These are phyloP conservation scores for Hortaea werneckii DNA, from an alignment of 2,329 filamentous ascomycete genomes.

Conservation along the genomic window DNA sequence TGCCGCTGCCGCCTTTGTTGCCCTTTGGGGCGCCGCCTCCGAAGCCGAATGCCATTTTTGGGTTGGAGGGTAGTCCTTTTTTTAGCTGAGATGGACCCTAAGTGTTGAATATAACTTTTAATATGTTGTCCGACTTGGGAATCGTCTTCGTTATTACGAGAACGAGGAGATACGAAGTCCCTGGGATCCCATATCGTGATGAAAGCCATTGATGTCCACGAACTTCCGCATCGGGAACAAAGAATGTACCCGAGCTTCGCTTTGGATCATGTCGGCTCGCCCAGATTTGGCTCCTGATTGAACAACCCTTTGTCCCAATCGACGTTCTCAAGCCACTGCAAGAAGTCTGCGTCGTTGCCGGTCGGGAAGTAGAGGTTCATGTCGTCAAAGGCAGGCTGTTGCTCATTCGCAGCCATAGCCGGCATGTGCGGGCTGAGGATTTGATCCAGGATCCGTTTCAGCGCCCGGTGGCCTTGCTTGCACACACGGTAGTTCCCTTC, in stretches of 20 bases:
- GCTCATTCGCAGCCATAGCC: conserved; percentile 6
- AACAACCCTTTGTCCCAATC: conserved; percentile 29
- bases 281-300: too few species aligned
- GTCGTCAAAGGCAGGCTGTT: conserved; percentile 18
- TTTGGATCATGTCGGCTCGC: too few species aligned
- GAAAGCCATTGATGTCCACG: too few species aligned
- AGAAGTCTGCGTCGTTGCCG: conserved; percentile 33
- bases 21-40: background rate
- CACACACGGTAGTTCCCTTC: conserved; percentile 32
- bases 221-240: too few species aligned
- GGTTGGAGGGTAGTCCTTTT: background rate
- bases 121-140: too few species aligned
- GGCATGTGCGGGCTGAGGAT: conserved; percentile 23
- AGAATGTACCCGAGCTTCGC: too few species aligned
- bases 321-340: conserved; percentile 35
- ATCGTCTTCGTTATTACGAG: too few species aligned
- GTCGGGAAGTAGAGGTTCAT: conserved; percentile 25
- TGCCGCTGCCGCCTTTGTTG: background rate
- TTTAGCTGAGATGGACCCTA: too few species aligned
- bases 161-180: too few species aligned
- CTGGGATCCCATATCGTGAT: too few species aligned
- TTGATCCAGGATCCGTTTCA: conserved; percentile 35
- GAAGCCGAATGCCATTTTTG: background rate
- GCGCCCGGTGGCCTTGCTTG: conserved; percentile 30
- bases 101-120: too few species aligned